Percentiles rank a stretch among this genome's conserved stretches.
phyloP scores from a whole-genome alignment of 495 filamentous ascomycete genomes.

The Daldinia grandis region DNA sequence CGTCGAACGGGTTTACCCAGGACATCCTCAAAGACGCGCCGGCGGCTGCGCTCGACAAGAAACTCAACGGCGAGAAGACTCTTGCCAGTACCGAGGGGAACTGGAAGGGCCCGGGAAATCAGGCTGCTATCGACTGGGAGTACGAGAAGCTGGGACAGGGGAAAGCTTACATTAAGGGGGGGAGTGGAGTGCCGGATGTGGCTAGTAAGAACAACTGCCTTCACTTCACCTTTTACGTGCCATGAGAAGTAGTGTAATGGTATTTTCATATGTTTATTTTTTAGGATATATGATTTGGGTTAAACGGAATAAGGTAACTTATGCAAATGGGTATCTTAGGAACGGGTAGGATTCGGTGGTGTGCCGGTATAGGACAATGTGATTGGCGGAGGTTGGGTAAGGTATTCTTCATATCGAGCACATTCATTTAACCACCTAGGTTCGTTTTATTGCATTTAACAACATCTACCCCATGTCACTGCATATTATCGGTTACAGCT shows the following conservation, averaged over 20 bases:
- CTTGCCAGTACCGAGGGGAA: constrained; percentile 53
- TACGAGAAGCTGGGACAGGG: constrained; percentile 46
- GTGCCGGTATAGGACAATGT: background rate
- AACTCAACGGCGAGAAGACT: constrained; percentile 45
- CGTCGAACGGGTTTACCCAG: constrained; percentile 47
- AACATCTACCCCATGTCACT: too few relatives aligned
- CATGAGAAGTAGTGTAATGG: background rate
- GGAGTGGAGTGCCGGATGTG: constrained; percentile 49
- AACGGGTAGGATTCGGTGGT: background rate
- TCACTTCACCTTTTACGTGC: constrained; percentile 51
- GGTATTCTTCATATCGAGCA: background rate
- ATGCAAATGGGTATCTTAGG: background rate
- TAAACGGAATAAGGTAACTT: background rate
- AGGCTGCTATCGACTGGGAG: constrained; percentile 51
- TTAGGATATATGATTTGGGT: background rate
- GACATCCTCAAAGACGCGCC: constrained; percentile 50
- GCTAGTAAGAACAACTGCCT: constrained; percentile 53
- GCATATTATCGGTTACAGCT: too few relatives aligned
- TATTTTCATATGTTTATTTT: background rate
- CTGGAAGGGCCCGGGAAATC: constrained; percentile 53
- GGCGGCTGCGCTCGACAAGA: constrained; percentile 45
- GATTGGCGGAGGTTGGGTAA: background rate
- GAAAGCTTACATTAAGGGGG: constrained; percentile 53
- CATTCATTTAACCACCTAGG: background rate
- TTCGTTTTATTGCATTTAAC: background rate